These are phyloP conservation scores for Sugiyamaella paludigena DNA, from an alignment of 1,139 yeast species.

Conservation along the genomic window DNA sequence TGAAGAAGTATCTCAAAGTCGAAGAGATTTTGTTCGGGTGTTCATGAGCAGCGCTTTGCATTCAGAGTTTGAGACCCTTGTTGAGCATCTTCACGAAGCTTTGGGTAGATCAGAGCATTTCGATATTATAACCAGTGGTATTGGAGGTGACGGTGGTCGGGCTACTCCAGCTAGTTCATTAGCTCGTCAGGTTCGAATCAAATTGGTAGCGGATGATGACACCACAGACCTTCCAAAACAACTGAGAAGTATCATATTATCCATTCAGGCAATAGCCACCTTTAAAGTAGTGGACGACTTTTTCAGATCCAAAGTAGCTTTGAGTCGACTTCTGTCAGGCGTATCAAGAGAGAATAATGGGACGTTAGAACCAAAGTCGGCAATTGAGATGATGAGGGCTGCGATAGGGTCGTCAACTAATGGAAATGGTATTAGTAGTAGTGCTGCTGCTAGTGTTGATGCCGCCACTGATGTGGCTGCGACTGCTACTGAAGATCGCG, in stretches of 20 bases:
- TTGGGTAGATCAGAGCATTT: slow-evolving; percentile 74
- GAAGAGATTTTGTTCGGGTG: slow-evolving; percentile 47
- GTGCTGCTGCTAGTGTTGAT: neutral
- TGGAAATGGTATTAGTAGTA: neutral
- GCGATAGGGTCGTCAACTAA: neutral
- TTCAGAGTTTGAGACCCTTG: slow-evolving; percentile 41
- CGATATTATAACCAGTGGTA: slow-evolving; percentile 62
- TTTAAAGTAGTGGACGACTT: slow-evolving; percentile 70
- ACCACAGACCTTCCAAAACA: slow-evolving; percentile 25
- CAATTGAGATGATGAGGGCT: too few species aligned
- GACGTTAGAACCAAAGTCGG: slow-evolving; percentile 7
- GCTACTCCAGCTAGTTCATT: slow-evolving; percentile 49
- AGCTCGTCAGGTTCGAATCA: slow-evolving; percentile 69
- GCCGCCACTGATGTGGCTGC: too few species aligned
- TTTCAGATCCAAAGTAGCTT: slow-evolving; percentile 29
- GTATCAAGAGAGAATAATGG: slow-evolving; percentile 10
- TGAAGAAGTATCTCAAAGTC: slow-evolving; percentile 8
- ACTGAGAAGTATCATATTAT: slow-evolving; percentile 37
- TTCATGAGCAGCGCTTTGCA: slow-evolving; percentile 37
- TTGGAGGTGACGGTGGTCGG: slow-evolving; percentile 24
- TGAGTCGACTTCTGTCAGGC: slow-evolving; percentile 18
- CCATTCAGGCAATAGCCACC: slow-evolving; percentile 90
- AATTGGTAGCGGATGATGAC: slow-evolving; percentile 43
- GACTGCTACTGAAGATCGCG: neutral
- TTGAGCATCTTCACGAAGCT: slow-evolving; percentile 67